These are phyloP conservation scores for Eucalyptus regnans DNA, from an alignment of 345 rosid species.

Conservation along the genomic window DNA sequence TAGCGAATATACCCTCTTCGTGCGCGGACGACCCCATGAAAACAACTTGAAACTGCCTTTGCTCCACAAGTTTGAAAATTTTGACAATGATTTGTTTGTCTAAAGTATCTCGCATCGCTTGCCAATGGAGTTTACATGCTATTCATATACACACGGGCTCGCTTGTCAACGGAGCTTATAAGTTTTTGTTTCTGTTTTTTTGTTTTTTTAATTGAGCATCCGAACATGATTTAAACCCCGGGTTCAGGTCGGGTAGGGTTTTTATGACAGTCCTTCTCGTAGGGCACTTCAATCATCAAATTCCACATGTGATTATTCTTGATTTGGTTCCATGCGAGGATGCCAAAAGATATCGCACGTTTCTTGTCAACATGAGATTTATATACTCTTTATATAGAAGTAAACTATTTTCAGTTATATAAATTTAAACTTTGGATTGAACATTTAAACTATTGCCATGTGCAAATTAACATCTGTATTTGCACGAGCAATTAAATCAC, in stretches of 20 bases:
- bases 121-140: background rate
- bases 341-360: fast-evolving
- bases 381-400: too few relatives aligned
- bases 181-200: background rate
- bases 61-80: background rate
- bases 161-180: background rate
- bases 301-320: background rate
- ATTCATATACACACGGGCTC: background rate
- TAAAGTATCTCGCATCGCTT: background rate
- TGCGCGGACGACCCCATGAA: background rate
- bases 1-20: background rate
- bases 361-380: fast-evolving
- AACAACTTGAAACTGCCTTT: background rate
- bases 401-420: background rate
- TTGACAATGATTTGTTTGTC: background rate
- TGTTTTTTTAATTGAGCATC: background rate
- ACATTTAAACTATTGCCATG: background rate
- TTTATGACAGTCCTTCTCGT: too few relatives aligned
- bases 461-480: background rate
- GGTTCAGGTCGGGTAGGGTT: background rate
- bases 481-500: background rate
- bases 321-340: background rate
- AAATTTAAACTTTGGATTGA: background rate
- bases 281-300: background rate
- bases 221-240: background rate